Percentiles rank a stretch among this genome's conserved stretches.
Conservation (phyloP, 2,329 filamentous ascomycete genomes). For the Penicillium sp. region DNA sequence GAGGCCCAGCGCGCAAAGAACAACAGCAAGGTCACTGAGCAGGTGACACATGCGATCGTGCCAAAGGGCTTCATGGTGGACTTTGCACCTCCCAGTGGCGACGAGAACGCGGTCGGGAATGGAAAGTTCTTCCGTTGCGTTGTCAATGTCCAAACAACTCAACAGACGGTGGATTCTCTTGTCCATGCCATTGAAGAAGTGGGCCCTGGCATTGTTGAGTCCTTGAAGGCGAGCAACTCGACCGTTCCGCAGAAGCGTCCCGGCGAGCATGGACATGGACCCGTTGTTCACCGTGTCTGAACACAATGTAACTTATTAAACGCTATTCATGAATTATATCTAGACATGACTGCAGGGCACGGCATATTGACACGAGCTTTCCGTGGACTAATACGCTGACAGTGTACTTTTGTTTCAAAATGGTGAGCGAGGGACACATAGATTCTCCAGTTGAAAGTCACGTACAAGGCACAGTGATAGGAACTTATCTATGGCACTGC, state of each 20-base stretch:
- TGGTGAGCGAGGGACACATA: no score
- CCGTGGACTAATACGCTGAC: no score
- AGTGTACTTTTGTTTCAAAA: no score
- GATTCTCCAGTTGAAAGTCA: no score
- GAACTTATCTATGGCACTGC: no score
- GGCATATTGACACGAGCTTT: no score
- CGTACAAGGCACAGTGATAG: no score
- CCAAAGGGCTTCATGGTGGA: conserved; percentile 69
- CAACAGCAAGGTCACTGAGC: conserved; percentile 59
- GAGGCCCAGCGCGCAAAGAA: conserved; percentile 42
- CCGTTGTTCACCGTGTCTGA: conserved; percentile 31
- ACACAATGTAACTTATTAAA: neutral
- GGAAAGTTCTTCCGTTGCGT: conserved; percentile 71
- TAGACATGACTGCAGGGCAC: neutral
- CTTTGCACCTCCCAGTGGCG: conserved; percentile 56
- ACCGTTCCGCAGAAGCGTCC: conserved; percentile 24
- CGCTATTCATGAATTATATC: conserved; percentile 6
- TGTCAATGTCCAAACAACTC: conserved; percentile 63
- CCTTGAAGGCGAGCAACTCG: conserved; percentile 25
- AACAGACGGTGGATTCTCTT: conserved; percentile 63
- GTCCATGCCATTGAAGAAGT: conserved; percentile 59
- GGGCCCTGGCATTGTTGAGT: conserved; percentile 36
- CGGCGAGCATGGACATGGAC: conserved; percentile 37
- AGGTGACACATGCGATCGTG: conserved; percentile 57
- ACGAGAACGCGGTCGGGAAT: conserved; percentile 52